Evolutionary conservation across 352 stramenopile genomes (phyloP), one percentile per base, ranked within the genome.

Genomic region (Pythium graminicola): DNA sequence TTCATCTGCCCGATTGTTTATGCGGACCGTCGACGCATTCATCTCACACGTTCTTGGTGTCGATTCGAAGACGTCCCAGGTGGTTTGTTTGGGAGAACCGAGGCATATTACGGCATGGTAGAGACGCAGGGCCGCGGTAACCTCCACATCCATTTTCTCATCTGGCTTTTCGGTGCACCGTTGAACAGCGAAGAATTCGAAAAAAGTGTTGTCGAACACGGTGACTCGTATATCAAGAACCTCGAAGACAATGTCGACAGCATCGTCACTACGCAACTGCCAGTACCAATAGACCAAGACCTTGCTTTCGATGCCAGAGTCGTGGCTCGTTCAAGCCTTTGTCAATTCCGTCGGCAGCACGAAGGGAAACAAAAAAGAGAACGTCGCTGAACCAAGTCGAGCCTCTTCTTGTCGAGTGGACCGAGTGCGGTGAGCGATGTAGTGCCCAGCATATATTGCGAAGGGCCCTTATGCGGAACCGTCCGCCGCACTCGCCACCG

Each of bases 41-140:
- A 61, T 61, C 7, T 7, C n/a, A 4, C 32, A 61, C 23, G 44
- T 43, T 7, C 43, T 61, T 16, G 53, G 53, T n/a, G 29, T 53
- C 17, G 44, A 61, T 35, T 36, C 43, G 6, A 48, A 42, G 6
- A 26, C 44, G 9, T 22, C 19, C 9, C 4, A 41, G 43, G 44
- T n/a, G 53, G 53, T 35, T 22, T 48, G 2, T 61, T 61, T 27
- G 53, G 53, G 10, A 6, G 13, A 9, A 53, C 45, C 16, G 40
- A 54, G 24, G 53, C 53, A 5, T 61, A 61, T 16, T 61, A 24
- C 24, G 53, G 43, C 2, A 61, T 61, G 53, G 33, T 61, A 16
- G 44, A 61, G 43, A 61, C 44, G 9, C 53, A 61, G 22, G 43
- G 53, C 0, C 44, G 53, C 16, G 44, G 44, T 1, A 54, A 43